These are phyloP conservation scores for Amanita brunnescens DNA, from an alignment of 768 basidiomycete species.

Conservation along the genomic window DNA sequence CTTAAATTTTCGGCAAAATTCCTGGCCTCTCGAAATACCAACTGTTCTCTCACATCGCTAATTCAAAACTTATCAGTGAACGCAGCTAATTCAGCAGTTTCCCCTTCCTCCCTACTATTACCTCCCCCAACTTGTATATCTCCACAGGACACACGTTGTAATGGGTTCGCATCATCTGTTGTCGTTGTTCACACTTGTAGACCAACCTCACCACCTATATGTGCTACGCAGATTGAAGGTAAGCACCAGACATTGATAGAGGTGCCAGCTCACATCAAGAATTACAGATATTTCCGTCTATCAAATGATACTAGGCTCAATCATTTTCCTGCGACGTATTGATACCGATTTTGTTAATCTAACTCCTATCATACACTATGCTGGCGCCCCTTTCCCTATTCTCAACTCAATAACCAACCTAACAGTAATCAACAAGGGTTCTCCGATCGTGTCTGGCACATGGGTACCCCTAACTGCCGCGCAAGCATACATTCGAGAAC, in stretches of 20 bases:
- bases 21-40: slow-evolving; percentile 12
- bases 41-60: slow-evolving; percentile 27
- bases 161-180: slow-evolving; percentile 19
- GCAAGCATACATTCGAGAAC: slow-evolving; percentile 42
- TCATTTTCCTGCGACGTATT: slow-evolving; percentile 57
- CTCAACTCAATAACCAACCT: slow-evolving; percentile 36
- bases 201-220: slow-evolving; percentile 53
- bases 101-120: slow-evolving; percentile 23
- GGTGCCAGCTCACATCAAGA: slow-evolving; percentile 1
- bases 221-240: slow-evolving; percentile 68
- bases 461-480: slow-evolving; percentile 64
- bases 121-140: slow-evolving; percentile 28
- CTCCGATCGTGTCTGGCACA: slow-evolving; percentile 45
- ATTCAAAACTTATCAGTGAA: slow-evolving; percentile 20
- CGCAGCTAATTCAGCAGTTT: slow-evolving; percentile 11
- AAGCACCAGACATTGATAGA: slow-evolving; percentile 12
- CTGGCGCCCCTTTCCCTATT: slow-evolving; percentile 29
- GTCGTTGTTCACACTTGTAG: slow-evolving; percentile 58
- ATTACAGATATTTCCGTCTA: slow-evolving; percentile 63
- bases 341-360: slow-evolving; percentile 77
- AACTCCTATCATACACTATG: slow-evolving; percentile 42
- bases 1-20: slow-evolving; percentile 11
- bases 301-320: slow-evolving; percentile 51
- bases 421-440: slow-evolving; percentile 43
- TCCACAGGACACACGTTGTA: slow-evolving; percentile 29